Evolutionary conservation across 148 eudicot species (phyloP), one percentile per base, ranked within the genome.

Genomic region (Fagopyrum homotropicum): DNA sequence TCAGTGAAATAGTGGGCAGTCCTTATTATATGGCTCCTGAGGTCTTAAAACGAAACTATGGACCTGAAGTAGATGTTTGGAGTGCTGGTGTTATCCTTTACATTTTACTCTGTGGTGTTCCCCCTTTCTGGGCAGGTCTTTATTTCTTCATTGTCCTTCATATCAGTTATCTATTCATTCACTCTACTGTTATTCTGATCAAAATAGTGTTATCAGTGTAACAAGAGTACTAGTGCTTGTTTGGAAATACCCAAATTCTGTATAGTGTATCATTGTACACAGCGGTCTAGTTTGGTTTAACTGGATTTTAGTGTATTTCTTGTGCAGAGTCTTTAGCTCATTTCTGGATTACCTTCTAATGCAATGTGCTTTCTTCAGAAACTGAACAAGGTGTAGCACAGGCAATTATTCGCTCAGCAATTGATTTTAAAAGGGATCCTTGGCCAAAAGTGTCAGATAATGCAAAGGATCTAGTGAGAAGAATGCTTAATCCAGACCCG

Each of bases 321-420:
- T 9, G 15, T 61, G 44, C 43, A 61, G 3, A 17, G 9, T 57
- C 63, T 57, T 5, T 12, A 22, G 26, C 63, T 22, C 10, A 15
- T 55, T 75, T 66, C 47, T 40, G 45, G 51, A 55, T 43, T 15
- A 26, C 57, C 50, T 72, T 55, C 40, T 35, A 29, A n/a, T 22
- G 63, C 50, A 14, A 4, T 40, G 17, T n/a, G 78, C 16, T 84
- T 79, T 48, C 14, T 71, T 75, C 83, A 90, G 96, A 90, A 85
- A 90, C 96, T 74, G 96, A 90, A 77, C 90, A 88, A 85, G 96
- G 96, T 75, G 90, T 90, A 68, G 96, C 96, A 69, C 96, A 88
- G 86, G 96, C 96, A 9, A 90, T 90, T 72, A 87, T 88, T 77
- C 88, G 96, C 14, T 88, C 96, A 44, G 86, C 80, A 44, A 73